Conservation (phyloP, 305 asterid genomes). For the Solanum hybrid region DNA sequence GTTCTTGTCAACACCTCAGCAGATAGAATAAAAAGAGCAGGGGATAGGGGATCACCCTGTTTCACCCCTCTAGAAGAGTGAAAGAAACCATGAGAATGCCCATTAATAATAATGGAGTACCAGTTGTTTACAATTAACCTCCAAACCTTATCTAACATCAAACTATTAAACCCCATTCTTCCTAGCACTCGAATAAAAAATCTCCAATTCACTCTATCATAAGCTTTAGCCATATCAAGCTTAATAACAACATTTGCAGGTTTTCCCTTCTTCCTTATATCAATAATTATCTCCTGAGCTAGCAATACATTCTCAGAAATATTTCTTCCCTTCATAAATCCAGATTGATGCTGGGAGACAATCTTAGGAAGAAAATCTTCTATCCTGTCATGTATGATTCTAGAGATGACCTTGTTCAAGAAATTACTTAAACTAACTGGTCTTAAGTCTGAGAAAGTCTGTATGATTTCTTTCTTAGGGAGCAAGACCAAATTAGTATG, state of each 20-base stretch:
- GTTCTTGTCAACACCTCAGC: background rate
- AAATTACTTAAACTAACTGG: background rate
- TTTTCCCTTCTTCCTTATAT: background rate
- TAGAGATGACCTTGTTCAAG: background rate
- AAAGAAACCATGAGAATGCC: background rate
- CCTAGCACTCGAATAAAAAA: background rate
- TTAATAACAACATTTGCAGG: background rate
- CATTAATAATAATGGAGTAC: background rate
- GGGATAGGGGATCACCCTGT: background rate
- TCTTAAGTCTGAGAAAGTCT: background rate
- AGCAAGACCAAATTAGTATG: background rate
- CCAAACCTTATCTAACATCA: background rate
- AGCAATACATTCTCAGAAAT: background rate
- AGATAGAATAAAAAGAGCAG: no score
- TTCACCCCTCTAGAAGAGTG: background rate
- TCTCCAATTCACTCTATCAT: background rate
- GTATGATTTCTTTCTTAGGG: background rate
- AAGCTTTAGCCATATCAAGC: background rate
- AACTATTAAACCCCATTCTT: background rate
- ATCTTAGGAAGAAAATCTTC: background rate
- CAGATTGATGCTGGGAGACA: background rate
- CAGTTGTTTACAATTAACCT: background rate
- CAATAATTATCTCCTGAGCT: background rate
- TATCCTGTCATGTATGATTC: background rate
- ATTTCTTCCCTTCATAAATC: background rate